Base-by-base conservation (phyloP, 2,329 filamentous ascomycete genomes). In the Cladosporium sp. region DNA sequence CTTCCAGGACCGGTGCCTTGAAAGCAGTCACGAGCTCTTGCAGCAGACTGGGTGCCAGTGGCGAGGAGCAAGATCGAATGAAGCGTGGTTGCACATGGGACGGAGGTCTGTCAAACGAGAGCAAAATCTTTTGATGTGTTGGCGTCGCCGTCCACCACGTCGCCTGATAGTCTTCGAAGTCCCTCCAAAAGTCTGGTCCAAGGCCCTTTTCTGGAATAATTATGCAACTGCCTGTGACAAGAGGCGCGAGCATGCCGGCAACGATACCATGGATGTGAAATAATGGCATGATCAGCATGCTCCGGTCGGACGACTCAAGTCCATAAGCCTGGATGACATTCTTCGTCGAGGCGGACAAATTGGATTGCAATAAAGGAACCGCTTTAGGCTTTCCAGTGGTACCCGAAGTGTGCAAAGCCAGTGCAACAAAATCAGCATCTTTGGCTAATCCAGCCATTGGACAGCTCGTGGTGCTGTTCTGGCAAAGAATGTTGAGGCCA, bases 131-230 rank as follows among this genome's bases (percentile, higher is more conserved):
- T 69, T 95, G 89, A 66, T 95, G 93, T 1, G 89, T 93, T 1
- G 89, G 89, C 13, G 92, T 89, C 1, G 89, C 89, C 0, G 89
- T 93, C 71, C 93, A 95, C 89, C 89, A 95, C 67, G 89, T 95
- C 22, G 88, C 89, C 57, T 82, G 76, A 73, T 90, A 77, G 7
- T 77, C 74, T 58, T 77, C 77, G 62, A 93, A 93, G 67, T 92
- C 85, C 18, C 70, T 68, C 89, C 89, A 95, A 71, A 95, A 95
- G 18, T 88, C 83, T 1, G 80, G 79, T 9, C 89, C 88, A 3
- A 88, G 92, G 77, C 95, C 95, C 63, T 84, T 86, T 45, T 76
- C 62, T 2, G 89, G 89, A 4, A 93, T 85, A 51, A 95, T 77
- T 54, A 90, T 85, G 6, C 88, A 90, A 49, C 88, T 88, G 24